phyloP scores from a whole-genome alignment of 179 eudicot species.

The Camellia oleifera region DNA sequence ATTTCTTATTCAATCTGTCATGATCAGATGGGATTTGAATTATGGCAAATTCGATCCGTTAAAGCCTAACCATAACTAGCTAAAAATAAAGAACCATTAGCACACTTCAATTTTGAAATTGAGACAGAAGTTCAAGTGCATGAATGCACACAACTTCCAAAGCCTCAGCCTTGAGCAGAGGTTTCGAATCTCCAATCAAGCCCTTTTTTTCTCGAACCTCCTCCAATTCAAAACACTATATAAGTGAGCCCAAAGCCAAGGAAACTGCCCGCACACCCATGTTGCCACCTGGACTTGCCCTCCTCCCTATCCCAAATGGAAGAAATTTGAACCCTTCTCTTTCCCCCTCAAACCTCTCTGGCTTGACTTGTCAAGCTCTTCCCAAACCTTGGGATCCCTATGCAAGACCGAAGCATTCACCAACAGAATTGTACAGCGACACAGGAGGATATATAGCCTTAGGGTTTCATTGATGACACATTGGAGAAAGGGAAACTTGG shows the following conservation, averaged over 20 bases:
- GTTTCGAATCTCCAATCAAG: not conserved
- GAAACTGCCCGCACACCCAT: not conserved
- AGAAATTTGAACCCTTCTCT: constrained; percentile 13
- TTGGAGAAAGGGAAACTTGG: constrained; percentile 12
- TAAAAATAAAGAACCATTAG: not conserved
- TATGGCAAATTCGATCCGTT: too few species aligned
- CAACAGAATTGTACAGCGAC: constrained; percentile 15
- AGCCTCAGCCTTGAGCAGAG: not conserved
- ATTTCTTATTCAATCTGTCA: too few species aligned
- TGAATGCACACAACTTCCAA: not conserved
- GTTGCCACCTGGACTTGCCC: constrained; percentile 10
- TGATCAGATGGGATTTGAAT: too few species aligned
- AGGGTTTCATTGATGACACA: constrained; percentile 19
- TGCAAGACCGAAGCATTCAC: constrained; percentile 22
- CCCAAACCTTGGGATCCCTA: constrained; percentile 19
- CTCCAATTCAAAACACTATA: constrained; percentile 21
- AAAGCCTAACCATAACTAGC: too few species aligned
- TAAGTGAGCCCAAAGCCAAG: constrained; percentile 4
- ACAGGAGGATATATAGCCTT: constrained; percentile 10
- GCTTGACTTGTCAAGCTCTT: constrained; percentile 10
- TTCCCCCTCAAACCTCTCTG: constrained; percentile 20
- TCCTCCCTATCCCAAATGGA: constrained; percentile 16
- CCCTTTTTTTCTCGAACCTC: not conserved
- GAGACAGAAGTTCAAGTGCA: not conserved
- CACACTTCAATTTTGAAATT: not conserved